Evolutionary conservation across 2,329 filamentous ascomycete species (phyloP).

Genomic region (Colletotrichum cordylinicola): DNA sequence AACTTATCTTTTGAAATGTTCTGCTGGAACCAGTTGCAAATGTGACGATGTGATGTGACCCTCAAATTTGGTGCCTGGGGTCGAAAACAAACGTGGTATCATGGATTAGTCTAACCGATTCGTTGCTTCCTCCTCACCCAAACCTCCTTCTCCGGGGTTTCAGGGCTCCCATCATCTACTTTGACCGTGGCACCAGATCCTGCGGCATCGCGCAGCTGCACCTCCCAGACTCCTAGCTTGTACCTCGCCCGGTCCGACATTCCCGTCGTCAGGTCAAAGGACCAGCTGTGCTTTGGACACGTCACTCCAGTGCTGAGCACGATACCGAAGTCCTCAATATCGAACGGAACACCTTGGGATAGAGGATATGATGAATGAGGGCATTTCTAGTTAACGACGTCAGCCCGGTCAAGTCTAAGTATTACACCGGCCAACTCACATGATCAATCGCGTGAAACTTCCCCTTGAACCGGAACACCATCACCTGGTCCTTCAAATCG

Average conservation of each 20-base stretch:
- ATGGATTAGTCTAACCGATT: conserved; percentile 29
- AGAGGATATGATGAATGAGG: conserved; percentile 73
- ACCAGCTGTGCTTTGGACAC: conserved; percentile 75
- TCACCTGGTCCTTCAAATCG: conserved; percentile 62
- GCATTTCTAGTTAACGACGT: conserved; percentile 55
- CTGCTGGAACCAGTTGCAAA: fast-evolving
- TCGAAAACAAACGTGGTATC: neutral
- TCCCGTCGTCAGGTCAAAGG: conserved; percentile 72
- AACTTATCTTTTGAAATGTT: neutral
- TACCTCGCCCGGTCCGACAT: conserved; percentile 67
- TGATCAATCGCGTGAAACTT: conserved; percentile 74
- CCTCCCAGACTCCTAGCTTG: conserved; percentile 67
- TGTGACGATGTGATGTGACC: neutral
- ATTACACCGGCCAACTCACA: conserved; percentile 46
- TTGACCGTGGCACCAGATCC: neutral
- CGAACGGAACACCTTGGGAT: conserved; percentile 66
- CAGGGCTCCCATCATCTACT: neutral
- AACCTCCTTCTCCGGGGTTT: conserved; percentile 35
- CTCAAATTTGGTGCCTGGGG: too few species aligned
- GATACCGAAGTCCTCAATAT: conserved; percentile 76
- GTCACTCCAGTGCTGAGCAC: conserved; percentile 66
- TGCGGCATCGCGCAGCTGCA: conserved; percentile 51
- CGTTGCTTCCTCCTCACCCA: conserved; percentile 50
- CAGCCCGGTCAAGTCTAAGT: neutral
- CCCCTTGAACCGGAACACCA: conserved; percentile 69